These are phyloP conservation scores for Usnea hakonensis DNA, from an alignment of 495 filamentous ascomycete species.

Conservation along the genomic window DNA sequence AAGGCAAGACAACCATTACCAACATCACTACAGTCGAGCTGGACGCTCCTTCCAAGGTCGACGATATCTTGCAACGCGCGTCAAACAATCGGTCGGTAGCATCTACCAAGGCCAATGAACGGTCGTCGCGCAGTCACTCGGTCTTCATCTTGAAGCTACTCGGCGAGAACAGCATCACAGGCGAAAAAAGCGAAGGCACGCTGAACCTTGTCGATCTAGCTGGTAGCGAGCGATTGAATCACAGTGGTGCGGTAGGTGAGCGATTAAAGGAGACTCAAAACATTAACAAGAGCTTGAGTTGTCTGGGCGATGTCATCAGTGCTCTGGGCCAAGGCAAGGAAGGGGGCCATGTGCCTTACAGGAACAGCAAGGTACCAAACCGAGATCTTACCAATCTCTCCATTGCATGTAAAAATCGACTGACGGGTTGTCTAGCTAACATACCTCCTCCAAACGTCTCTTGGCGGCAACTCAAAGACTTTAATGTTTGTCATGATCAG, in stretches of 20 bases:
- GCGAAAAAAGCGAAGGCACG: slow-evolving; percentile 81
- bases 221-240: slow-evolving; percentile 83
- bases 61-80: slow-evolving; percentile 68
- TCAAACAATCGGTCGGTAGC: slow-evolving; percentile 82
- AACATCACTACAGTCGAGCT: slow-evolving; percentile 73
- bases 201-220: slow-evolving; percentile 95
- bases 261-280: slow-evolving; percentile 89
- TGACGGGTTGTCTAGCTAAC: slow-evolving; percentile 55
- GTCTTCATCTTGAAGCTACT: slow-evolving; percentile 91
- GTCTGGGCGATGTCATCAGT: slow-evolving; percentile 89
- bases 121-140: slow-evolving; percentile 87
- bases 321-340: slow-evolving; percentile 81
- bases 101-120: slow-evolving; percentile 91
- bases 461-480: slow-evolving; percentile 93
- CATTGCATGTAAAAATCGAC: not conserved
- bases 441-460: slow-evolving; percentile 88
- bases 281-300: slow-evolving; percentile 90
- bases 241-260: slow-evolving; percentile 75
- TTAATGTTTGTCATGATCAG: slow-evolving; percentile 99
- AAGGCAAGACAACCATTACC: slow-evolving; percentile 75
- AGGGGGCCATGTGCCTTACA: slow-evolving; percentile 82
- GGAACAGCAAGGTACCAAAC: slow-evolving; percentile 76
- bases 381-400: not conserved
- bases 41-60: slow-evolving; percentile 70
- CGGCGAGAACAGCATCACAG: slow-evolving; percentile 72